Conservation (phyloP, 495 filamentous ascomycete genomes). For the Penicillium dipodomyicola region DNA sequence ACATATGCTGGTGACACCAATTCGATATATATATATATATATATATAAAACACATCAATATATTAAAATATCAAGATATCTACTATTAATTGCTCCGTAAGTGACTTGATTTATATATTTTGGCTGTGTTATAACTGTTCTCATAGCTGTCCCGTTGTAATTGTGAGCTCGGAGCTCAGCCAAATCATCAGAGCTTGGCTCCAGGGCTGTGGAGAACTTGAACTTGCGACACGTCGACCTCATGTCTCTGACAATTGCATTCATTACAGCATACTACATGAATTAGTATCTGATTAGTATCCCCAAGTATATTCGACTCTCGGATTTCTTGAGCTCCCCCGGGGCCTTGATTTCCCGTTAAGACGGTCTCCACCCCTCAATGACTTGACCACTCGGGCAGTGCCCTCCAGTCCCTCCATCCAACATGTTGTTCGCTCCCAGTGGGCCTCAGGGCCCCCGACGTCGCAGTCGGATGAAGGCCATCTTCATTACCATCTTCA, state of each 20-base stretch:
- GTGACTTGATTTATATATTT: not conserved
- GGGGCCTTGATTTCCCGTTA: not conserved
- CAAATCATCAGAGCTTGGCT: not conserved
- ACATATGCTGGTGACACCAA: not conserved
- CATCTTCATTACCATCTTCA: constrained; percentile 41
- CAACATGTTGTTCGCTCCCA: constrained; percentile 41
- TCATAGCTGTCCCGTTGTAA: not conserved
- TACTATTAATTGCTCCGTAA: not conserved
- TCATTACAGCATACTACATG: not conserved
- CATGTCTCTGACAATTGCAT: not conserved
- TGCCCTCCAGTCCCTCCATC: not conserved
- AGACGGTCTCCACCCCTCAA: not conserved
- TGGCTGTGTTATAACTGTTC: not conserved
- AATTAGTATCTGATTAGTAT: not conserved
- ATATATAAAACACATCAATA: not conserved
- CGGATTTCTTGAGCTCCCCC: constrained; percentile 2
- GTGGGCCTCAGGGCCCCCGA: constrained; percentile 41
- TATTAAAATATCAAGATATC: not conserved
- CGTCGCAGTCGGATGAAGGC: constrained; percentile 44
- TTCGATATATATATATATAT: not conserved
- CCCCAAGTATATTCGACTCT: not conserved
- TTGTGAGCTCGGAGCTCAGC: not conserved
- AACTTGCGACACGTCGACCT: not conserved
- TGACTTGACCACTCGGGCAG: constrained; percentile 15
- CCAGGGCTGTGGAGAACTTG: not conserved